Percentiles rank a stretch among this genome's conserved stretches.
Evolutionary conservation across 345 rosid species (phyloP).

Genomic region (Psidium friedrichsthalianum): DNA sequence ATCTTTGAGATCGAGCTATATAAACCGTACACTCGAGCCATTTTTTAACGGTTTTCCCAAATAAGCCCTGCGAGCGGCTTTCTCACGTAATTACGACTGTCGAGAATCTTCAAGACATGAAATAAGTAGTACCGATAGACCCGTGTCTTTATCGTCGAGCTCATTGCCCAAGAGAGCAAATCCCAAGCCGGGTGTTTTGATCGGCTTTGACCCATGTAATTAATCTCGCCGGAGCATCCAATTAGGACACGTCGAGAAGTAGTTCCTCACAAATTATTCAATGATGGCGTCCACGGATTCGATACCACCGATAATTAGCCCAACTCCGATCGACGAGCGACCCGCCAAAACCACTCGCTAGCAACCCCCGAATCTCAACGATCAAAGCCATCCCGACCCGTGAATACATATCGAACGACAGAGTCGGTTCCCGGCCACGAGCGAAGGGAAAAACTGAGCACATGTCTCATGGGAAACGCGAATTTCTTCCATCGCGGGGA

Average conservation of each 20-base stretch:
- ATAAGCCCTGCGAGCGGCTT: background rate
- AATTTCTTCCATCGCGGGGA: background rate
- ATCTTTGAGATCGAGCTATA: background rate
- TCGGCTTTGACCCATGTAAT: background rate
- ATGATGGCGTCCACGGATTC: background rate
- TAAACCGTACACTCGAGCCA: accelerated
- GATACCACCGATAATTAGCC: background rate
- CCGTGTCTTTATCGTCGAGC: background rate
- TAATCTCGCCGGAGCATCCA: background rate
- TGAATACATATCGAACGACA: background rate
- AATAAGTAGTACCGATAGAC: too few relatives aligned
- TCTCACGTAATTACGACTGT: background rate
- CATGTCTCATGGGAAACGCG: background rate
- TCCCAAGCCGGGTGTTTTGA: background rate
- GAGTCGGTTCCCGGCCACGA: background rate
- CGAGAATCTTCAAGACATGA: background rate
- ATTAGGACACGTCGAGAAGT: background rate
- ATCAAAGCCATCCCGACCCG: background rate
- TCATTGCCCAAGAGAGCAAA: background rate
- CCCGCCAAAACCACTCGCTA: background rate
- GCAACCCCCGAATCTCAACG: background rate
- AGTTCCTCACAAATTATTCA: background rate
- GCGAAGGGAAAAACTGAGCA: background rate
- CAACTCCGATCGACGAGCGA: background rate
- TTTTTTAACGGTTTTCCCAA: background rate